Percentiles rank a stretch among this genome's conserved stretches.
phyloP scores from a whole-genome alignment of 805 yeast species.

The Wickerhamiella qilinensis region DNA sequence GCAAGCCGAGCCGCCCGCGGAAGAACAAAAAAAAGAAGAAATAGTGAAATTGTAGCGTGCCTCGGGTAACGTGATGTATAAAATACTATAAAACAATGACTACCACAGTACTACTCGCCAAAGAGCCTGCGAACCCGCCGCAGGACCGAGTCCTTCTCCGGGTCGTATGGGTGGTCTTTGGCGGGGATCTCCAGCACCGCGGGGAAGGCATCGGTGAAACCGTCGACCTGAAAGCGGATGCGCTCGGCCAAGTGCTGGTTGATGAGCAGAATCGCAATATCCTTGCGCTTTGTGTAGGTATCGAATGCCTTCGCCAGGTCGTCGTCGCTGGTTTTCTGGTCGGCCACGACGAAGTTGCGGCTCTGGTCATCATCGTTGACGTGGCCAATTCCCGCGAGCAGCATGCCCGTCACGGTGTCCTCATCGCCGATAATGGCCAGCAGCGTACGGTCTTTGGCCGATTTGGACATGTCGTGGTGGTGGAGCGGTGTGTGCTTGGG shows the following conservation, averaged over 20 bases:
- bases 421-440: conserved; percentile 96
- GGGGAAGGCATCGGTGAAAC: conserved; percentile 81
- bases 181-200: conserved; percentile 95
- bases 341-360: conserved; percentile 75
- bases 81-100: no score
- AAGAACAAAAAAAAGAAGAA: conserved; percentile 12
- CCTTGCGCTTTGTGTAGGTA: conserved; percentile 64
- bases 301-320: conserved; percentile 63
- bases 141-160: conserved; percentile 91
- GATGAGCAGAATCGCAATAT: conserved; percentile 81
- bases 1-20: conserved; percentile 10
- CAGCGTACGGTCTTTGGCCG: conserved; percentile 53
- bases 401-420: conserved; percentile 90
- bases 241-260: conserved; percentile 91
- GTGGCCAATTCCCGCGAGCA: conserved; percentile 91
- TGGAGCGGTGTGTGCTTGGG: no score
- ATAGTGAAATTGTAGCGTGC: no score
- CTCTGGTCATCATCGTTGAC: conserved; percentile 37
- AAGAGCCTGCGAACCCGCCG: conserved; percentile 87
- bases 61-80: no score
- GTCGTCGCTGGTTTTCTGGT: conserved; percentile 61
- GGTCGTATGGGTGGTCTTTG: conserved; percentile 96
- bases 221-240: conserved; percentile 69
- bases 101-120: conserved; percentile 69
- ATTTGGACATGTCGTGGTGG: conserved; percentile 18